A percentile compares a stretch with the other conserved stretches of the same genome.
Conservation (phyloP, 257 asterid genomes). For the Gentiana macrophylla region DNA sequence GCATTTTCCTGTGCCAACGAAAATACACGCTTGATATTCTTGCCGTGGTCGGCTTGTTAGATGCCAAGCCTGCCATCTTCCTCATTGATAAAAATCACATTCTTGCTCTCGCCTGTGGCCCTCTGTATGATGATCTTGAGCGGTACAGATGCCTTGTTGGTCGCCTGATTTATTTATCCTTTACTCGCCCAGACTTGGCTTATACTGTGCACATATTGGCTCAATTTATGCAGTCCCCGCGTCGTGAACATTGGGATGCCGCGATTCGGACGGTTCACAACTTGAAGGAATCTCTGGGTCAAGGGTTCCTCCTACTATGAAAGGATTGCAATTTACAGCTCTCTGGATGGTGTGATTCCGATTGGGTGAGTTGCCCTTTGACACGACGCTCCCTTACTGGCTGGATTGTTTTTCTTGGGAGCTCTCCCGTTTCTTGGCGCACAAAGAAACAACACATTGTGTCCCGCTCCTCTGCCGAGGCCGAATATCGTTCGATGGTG, state of each 20-base stretch:
- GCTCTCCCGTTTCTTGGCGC: background rate
- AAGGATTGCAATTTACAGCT: background rate
- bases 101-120: background rate
- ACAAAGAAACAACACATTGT: background rate
- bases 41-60: too few relatives aligned
- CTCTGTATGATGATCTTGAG: background rate
- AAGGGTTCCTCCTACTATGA: background rate
- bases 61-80: too few relatives aligned
- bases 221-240: background rate
- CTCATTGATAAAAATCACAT: background rate
- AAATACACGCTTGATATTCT: too few relatives aligned
- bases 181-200: too few relatives aligned
- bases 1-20: too few relatives aligned
- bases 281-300: background rate
- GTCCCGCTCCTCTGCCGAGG: too few relatives aligned
- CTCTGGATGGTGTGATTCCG: background rate
- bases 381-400: background rate
- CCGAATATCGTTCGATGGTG: too few relatives aligned
- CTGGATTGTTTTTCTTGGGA: background rate
- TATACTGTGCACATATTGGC: background rate
- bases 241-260: background rate
- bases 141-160: background rate
- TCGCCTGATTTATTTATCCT: too few relatives aligned
- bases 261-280: background rate
- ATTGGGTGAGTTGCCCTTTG: background rate